These are phyloP conservation scores for Phytophthora fragariaefolia DNA, from an alignment of 352 stramenopile genomes.

Conservation along the genomic window DNA sequence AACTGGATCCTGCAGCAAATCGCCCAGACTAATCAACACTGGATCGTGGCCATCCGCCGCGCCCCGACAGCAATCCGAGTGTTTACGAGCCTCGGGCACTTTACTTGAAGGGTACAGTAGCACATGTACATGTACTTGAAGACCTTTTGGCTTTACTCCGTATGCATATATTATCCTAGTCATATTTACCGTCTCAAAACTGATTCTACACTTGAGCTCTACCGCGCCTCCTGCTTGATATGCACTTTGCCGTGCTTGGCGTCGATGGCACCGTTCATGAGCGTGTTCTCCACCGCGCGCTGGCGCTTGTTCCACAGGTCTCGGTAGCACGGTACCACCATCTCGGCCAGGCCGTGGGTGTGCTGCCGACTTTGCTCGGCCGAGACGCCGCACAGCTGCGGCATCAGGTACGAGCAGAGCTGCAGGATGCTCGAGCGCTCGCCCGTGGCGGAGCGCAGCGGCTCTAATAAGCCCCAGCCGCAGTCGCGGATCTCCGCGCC, in stretches of 20 bases:
- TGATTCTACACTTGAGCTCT: constrained; percentile 32
- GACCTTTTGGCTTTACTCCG: background rate
- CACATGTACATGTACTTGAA: too few species aligned
- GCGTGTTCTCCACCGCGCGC: constrained; percentile 52
- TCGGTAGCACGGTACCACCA: constrained; percentile 51
- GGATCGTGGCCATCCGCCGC: constrained; percentile 4
- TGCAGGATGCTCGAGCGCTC: constrained; percentile 59
- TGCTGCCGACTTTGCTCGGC: constrained; percentile 51
- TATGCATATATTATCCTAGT: constrained; percentile 35
- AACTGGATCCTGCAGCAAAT: constrained; percentile 7
- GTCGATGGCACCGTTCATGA: constrained; percentile 56
- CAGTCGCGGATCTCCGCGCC: constrained; percentile 55
- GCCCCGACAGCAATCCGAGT: background rate
- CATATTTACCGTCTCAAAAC: constrained; percentile 39
- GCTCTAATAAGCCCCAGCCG: constrained; percentile 56
- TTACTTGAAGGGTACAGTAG: constrained; percentile 14
- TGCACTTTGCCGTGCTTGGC: constrained; percentile 34
- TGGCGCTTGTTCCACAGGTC: constrained; percentile 56
- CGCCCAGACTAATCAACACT: constrained; percentile 2
- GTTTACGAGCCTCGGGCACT: constrained; percentile 7
- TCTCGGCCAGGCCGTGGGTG: constrained; percentile 51
- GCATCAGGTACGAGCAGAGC: constrained; percentile 60
- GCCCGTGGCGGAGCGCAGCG: constrained; percentile 30
- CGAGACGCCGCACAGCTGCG: constrained; percentile 37
- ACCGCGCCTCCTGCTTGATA: constrained; percentile 24